phyloP scores from a whole-genome alignment of 148 eudicot species.

The Tetragonia tetragonoides region DNA sequence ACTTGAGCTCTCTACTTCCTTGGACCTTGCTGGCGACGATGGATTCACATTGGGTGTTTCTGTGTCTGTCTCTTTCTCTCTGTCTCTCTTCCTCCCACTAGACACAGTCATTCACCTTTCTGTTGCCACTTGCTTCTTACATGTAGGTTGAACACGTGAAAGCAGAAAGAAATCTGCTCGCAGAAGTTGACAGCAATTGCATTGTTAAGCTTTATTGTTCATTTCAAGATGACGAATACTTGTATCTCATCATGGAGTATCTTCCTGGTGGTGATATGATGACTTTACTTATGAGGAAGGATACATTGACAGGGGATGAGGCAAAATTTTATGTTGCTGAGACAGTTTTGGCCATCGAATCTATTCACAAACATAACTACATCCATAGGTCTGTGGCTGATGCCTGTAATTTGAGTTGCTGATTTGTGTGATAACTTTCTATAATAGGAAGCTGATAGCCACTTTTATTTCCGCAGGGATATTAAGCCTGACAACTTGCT shows the following conservation, averaged over 20 bases:
- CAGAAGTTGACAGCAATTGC: slow-evolving; percentile 97
- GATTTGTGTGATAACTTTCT: background rate
- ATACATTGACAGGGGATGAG: slow-evolving; percentile 83
- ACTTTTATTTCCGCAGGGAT: slow-evolving; percentile 55
- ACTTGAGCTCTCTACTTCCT: background rate
- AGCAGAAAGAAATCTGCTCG: slow-evolving; percentile 96
- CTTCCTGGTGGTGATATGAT: slow-evolving; percentile 99
- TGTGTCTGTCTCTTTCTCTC: no score
- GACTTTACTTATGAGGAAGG: slow-evolving; percentile 97
- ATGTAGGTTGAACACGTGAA: slow-evolving; percentile 91
- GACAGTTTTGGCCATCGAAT: slow-evolving; percentile 93
- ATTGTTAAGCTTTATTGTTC: slow-evolving; percentile 94
- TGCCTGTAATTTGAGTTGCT: slow-evolving; percentile 6
- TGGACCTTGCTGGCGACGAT: no score
- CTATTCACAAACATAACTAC: slow-evolving; percentile 91
- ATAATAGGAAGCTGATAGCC: background rate
- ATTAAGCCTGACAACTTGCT: slow-evolving; percentile 96
- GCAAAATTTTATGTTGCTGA: slow-evolving; percentile 92
- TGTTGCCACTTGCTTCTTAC: slow-evolving; percentile 21
- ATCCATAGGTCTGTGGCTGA: slow-evolving; percentile 67
- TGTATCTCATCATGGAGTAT: slow-evolving; percentile 96
- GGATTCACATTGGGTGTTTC: no score
- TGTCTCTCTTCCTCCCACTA: no score
- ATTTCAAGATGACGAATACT: slow-evolving; percentile 88
- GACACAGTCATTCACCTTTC: background rate